Percentiles rank a stretch among this genome's conserved stretches.
phyloP scores from a whole-genome alignment of 2,329 filamentous ascomycete genomes.

The Alternaria alternata region DNA sequence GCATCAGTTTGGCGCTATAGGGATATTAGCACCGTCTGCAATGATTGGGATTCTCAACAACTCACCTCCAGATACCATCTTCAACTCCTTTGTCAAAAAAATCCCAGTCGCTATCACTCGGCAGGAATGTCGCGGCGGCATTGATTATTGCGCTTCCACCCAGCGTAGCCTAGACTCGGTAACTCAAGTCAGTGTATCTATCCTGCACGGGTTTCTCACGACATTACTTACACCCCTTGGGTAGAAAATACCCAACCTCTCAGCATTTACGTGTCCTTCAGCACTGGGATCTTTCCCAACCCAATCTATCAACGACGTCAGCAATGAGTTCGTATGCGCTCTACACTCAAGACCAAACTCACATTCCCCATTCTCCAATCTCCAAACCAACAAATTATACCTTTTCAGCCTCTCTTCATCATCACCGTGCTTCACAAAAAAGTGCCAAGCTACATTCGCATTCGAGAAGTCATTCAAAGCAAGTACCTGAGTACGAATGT shows the following conservation, averaged over 20 bases:
- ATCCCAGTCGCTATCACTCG: slow-evolving; percentile 32
- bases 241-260: slow-evolving; percentile 28
- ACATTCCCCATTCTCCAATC: slow-evolving; percentile 23
- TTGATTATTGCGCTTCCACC: slow-evolving; percentile 29
- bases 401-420: slow-evolving; percentile 60
- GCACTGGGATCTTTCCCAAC: slow-evolving; percentile 23
- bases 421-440: slow-evolving; percentile 66
- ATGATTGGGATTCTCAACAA: not conserved
- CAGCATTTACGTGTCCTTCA: slow-evolving; percentile 48
- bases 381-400: slow-evolving; percentile 47
- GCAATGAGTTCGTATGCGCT: not conserved
- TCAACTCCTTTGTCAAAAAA: slow-evolving; percentile 25
- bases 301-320: slow-evolving; percentile 13
- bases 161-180: slow-evolving; percentile 11
- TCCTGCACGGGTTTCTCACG: not conserved
- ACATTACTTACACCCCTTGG: slow-evolving; percentile 18
- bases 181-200: not conserved
- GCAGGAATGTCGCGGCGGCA: slow-evolving; percentile 25
- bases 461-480: slow-evolving; percentile 51
- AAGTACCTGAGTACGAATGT: slow-evolving; percentile 59
- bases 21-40: not conserved
- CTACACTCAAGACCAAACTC: not conserved
- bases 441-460: slow-evolving; percentile 62
- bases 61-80: slow-evolving; percentile 27
- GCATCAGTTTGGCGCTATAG: slow-evolving; percentile 22